Evolutionary conservation across 2,329 filamentous ascomycete genomes (phyloP).

Genomic region (Ilyonectria sp.): DNA sequence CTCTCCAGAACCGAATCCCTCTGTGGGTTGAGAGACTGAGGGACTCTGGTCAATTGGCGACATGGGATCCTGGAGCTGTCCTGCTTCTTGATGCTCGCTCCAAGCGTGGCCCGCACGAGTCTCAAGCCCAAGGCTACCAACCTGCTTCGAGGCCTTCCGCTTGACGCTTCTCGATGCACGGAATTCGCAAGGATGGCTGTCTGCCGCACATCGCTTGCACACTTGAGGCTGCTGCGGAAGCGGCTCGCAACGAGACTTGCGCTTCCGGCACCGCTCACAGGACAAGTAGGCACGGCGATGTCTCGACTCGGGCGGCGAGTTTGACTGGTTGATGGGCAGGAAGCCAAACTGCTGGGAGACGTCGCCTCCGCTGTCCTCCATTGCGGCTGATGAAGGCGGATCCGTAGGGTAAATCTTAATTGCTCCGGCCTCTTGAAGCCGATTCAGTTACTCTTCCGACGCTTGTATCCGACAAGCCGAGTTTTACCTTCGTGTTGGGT

Average conservation of each 20-base stretch:
- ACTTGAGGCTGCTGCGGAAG: background rate
- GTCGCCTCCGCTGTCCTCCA: background rate
- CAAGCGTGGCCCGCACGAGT: background rate
- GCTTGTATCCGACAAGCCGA: background rate
- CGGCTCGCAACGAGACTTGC: slow-evolving; percentile 32
- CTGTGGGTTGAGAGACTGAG: background rate
- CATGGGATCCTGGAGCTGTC: background rate
- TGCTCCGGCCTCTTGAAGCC: no score
- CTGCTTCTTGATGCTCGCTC: background rate
- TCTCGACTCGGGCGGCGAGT: slow-evolving; percentile 10
- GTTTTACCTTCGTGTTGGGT: background rate
- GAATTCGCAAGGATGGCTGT: slow-evolving; percentile 29
- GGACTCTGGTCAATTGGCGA: background rate
- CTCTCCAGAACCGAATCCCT: background rate
- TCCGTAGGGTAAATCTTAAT: no score
- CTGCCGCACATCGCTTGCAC: slow-evolving; percentile 26
- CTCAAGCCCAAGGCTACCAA: background rate
- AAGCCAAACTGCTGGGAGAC: slow-evolving; percentile 2
- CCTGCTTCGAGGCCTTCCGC: background rate
- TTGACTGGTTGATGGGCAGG: slow-evolving; percentile 14
- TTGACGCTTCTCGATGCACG: slow-evolving; percentile 6
- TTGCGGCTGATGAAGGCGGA: background rate
- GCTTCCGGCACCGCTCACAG: slow-evolving; percentile 30
- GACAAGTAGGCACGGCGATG: slow-evolving; percentile 26
- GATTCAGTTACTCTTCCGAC: background rate